Conservation (phyloP, 2,329 filamentous ascomycete genomes). For the Tolypocladium guangdongense region DNA sequence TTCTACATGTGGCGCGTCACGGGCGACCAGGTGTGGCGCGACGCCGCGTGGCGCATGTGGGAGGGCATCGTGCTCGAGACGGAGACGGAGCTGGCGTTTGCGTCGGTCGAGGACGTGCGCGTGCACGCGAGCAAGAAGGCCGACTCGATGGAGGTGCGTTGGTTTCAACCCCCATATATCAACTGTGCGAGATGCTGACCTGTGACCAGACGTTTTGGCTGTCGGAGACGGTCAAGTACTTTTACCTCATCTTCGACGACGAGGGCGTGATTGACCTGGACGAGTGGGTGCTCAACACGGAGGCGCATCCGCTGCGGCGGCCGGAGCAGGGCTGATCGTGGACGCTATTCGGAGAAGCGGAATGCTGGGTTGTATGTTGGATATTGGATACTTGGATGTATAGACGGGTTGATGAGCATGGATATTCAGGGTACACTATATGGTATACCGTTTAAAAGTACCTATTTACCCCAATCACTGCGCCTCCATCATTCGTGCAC, state of each 20-base stretch:
- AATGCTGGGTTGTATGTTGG: neutral
- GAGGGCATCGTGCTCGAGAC: constrained; percentile 29
- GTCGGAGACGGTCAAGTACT: constrained; percentile 69
- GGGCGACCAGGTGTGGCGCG: constrained; percentile 30
- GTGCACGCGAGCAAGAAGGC: constrained; percentile 19
- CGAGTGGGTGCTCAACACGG: constrained; percentile 55
- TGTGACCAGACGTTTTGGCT: constrained; percentile 51
- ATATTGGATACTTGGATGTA: neutral
- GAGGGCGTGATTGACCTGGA: constrained; percentile 54
- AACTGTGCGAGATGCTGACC: neutral
- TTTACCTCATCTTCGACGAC: constrained; percentile 61
- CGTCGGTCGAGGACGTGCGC: constrained; percentile 27
- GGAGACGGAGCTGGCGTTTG: constrained; percentile 31
- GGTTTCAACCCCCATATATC: neutral
- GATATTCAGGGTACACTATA: neutral
- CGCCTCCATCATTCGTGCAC: too few species aligned
- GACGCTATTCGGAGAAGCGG: too few species aligned
- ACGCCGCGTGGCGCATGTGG: constrained; percentile 39
- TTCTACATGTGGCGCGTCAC: constrained; percentile 42
- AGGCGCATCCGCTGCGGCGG: constrained; percentile 38
- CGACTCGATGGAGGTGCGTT: constrained; percentile 52
- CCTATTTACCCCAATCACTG: neutral
- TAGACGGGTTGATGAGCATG: neutral
- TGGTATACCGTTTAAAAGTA: too few species aligned
- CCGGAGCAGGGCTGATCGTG: constrained; percentile 9